Evolutionary conservation across 768 basidiomycete genomes (phyloP).

Genomic region (Termitomyces sp.): DNA sequence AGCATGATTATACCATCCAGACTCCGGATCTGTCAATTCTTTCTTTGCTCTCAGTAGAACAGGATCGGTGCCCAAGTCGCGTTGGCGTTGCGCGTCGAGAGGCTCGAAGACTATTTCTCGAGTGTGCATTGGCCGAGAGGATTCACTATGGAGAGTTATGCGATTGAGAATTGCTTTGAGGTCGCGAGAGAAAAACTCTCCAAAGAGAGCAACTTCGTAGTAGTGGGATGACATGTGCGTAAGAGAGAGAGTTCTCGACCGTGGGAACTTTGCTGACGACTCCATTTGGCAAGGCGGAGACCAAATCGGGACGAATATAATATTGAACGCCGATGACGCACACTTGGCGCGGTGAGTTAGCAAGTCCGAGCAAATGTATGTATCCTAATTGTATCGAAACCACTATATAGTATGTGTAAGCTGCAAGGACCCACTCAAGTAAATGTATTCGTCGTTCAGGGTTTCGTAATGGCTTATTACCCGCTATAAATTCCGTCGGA

Average conservation of each 20-base stretch:
- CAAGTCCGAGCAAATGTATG: too few relatives aligned
- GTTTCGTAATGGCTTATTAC: too few relatives aligned
- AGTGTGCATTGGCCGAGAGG: constrained; percentile 67
- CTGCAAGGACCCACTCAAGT: neutral
- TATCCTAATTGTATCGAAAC: too few relatives aligned
- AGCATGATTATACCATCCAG: constrained; percentile 54
- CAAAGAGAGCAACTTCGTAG: constrained; percentile 82
- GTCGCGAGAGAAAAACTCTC: constrained; percentile 76
- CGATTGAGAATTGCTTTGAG: constrained; percentile 76
- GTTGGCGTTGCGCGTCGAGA: constrained; percentile 58
- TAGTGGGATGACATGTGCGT: constrained; percentile 48
- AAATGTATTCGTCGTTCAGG: too few relatives aligned
- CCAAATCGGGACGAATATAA: neutral
- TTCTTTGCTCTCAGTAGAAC: constrained; percentile 71
- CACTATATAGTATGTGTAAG: too few relatives aligned
- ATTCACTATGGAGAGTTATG: constrained; percentile 79
- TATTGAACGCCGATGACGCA: too few relatives aligned
- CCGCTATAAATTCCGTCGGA: too few relatives aligned
- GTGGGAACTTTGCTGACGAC: neutral
- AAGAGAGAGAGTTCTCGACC: too few relatives aligned
- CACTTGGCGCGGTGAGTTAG: too few relatives aligned
- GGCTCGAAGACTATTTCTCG: constrained; percentile 84
- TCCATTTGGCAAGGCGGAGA: neutral
- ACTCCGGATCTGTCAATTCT: constrained; percentile 58
- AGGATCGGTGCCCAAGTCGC: constrained; percentile 62